phyloP scores from a whole-genome alignment of 2,329 filamentous ascomycete species.

The Cladorrhinum sp. region DNA sequence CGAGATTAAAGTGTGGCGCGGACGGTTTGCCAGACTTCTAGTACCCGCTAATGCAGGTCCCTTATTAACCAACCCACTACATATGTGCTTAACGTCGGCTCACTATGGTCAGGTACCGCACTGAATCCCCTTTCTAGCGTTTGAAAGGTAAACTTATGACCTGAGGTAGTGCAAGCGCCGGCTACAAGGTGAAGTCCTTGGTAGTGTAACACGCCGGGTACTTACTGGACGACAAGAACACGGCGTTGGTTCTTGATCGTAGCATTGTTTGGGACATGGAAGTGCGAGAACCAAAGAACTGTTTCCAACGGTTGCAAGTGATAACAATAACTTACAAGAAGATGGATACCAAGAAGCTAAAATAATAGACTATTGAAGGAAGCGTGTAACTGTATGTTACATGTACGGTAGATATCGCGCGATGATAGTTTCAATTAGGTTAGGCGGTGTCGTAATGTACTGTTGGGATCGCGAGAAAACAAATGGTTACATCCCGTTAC shows the following conservation, averaged over 20 bases:
- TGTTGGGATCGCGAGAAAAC: not conserved
- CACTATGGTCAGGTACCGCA: not conserved
- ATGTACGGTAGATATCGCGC: too few relatives aligned
- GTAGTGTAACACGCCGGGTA: not conserved
- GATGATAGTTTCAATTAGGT: not conserved
- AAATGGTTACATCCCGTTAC: not conserved
- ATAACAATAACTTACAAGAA: too few relatives aligned
- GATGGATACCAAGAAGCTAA: not conserved
- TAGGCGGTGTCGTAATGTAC: not conserved
- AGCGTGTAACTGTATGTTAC: too few relatives aligned
- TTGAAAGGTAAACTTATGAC: too few relatives aligned
- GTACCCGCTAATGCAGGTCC: not conserved
- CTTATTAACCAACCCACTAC: too few relatives aligned
- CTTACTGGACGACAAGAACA: too few relatives aligned
- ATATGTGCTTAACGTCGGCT: not conserved
- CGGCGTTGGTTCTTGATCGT: too few relatives aligned
- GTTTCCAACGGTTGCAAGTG: too few relatives aligned
- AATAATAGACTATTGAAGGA: not conserved
- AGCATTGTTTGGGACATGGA: not conserved
- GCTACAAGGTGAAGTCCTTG: not conserved
- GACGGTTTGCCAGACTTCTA: not conserved
- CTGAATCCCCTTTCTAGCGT: too few relatives aligned
- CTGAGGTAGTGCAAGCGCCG: too few relatives aligned
- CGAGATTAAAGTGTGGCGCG: not conserved
- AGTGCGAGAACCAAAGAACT: not conserved